Base-by-base conservation (phyloP, 805 yeast genomes). In the Candida chauliodis region DNA sequence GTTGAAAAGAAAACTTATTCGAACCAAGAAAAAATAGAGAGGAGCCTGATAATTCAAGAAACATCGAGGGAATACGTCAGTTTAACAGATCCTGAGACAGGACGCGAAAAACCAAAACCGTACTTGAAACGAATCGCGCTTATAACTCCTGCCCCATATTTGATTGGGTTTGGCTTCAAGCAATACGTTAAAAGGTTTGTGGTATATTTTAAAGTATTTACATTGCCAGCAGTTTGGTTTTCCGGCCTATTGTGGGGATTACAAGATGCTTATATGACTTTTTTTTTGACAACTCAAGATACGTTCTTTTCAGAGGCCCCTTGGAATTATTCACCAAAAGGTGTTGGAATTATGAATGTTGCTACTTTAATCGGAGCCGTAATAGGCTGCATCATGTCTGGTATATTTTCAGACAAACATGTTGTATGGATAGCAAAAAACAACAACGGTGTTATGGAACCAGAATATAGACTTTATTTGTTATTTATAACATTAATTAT, bases 231-330 rank as follows among this genome's bases (percentile, higher is more conserved):
- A 5, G 60, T 58, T 3, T 50, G 61, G 42, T 59, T 51, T 38
- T 61, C 69, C 3, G 69, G 69, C 19, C 36, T 63, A 10, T 54
- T 62, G 30, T 62, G 69, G 69, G 69, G 69, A 5, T 49, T 62
- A 38, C 69, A 63, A 45, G 64, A 61, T 38, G 66, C 66, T 3
- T 55, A 61, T 35, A 51, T 63, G 51, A 62, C 69, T 5, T 64
- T 64, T 41, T 64, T 61, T 44, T 54, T 63, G 40, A 64, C 70
- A 1, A 64, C 63, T 1, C 64, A 63, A 40, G 69, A 63, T 42
- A 63, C 63, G 31, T 50, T 55, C 30, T 62, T 55, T 39, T 55
- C 55, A 36, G 58, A 57, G 34, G 56, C 60, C 8, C 69, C 69
- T 1, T 64, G 53, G 49, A 62, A 47, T 46, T 58, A 61, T 37